Evolutionary conservation across 1,139 yeast genomes (phyloP).

Genomic region (Scheffersomyces segobiensis): DNA sequence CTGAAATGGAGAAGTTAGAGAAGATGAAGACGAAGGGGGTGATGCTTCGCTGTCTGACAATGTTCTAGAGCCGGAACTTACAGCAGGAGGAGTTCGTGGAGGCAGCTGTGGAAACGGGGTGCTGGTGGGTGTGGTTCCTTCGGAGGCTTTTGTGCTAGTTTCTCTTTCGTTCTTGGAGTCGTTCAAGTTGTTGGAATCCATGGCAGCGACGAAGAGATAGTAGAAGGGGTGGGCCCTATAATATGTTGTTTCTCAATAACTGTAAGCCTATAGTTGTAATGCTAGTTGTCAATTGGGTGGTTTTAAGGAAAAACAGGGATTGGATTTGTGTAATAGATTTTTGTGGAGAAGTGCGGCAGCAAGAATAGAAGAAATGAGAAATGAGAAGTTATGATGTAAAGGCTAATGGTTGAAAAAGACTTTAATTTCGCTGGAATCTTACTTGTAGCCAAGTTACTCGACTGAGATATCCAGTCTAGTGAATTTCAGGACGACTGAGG

Average conservation of each 20-base stretch:
- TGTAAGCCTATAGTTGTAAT: not conserved
- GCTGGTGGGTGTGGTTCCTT: not conserved
- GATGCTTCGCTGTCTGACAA: not conserved
- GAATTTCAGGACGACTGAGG: not conserved
- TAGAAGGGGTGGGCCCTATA: not conserved
- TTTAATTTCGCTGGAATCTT: not conserved
- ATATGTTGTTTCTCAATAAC: too few relatives aligned
- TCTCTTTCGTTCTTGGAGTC: not conserved
- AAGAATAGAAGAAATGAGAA: not conserved
- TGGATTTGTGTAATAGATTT: not conserved
- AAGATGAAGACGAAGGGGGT: not conserved
- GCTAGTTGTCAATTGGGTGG: not conserved
- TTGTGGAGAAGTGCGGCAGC: not conserved
- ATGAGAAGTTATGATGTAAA: too few relatives aligned
- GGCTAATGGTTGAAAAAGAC: too few relatives aligned
- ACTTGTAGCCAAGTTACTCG: not conserved
- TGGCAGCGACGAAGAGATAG: not conserved
- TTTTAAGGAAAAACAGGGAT: not conserved
- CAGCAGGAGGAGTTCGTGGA: slow-evolving; percentile 1
- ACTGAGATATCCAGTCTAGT: not conserved
- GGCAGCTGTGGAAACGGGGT: slow-evolving; percentile 1
- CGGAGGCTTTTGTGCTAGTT: not conserved
- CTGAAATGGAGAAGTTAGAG: slow-evolving; percentile 7
- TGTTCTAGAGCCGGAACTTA: slow-evolving; percentile 3
- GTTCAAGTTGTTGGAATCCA: not conserved